Evolutionary conservation across 106 monocot species (phyloP), one percentile per base, ranked within the genome.

Genomic region (Allium sativum): DNA sequence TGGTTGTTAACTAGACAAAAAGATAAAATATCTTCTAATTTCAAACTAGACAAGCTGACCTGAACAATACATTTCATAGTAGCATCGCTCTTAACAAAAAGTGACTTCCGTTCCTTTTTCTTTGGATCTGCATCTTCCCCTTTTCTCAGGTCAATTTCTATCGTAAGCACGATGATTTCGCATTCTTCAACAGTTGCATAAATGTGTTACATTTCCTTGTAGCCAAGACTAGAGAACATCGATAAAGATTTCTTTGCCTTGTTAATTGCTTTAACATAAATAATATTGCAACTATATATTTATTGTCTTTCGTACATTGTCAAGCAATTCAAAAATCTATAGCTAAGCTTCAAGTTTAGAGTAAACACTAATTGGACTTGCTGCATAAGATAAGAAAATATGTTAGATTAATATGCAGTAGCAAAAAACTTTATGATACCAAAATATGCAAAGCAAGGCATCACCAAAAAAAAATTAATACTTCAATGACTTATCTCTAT

Each of bases 11-110:
- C 31, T 31, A 2, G 1, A 3, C 2, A 2, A 31, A 31, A 2
- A 31, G 5, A 2, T 0, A 31, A 0, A 31, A 31, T 3, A 5
- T 31, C 31, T 31, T 31, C 31, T 5, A 31, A 5, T 31, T 31
- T 5, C 31, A 31, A 31, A 31, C 31, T 31, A 31, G 31, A 31
- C 5, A n/a, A 15, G 1, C 17, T 44, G 4, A 91, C 96, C 96
- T 91, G 91, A 68, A 98, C 50, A 31, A 84, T 80, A 62, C 96
- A 98, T 53, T 85, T 76, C 46, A 98, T 88, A 64, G 78, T 80
- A 68, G 96, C 96, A 70, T 85, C 85, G 61, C 71, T 84, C 68
- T 98, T 98, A 40, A 98, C 96, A 63, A 92, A 98, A 59, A 92
- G 90, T 59, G 96, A 91, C 54, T 81, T 98, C 46, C 77, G 79